Evolutionary conservation across 2,329 filamentous ascomycete species (phyloP).

Genomic region (Xylaria sp.): DNA sequence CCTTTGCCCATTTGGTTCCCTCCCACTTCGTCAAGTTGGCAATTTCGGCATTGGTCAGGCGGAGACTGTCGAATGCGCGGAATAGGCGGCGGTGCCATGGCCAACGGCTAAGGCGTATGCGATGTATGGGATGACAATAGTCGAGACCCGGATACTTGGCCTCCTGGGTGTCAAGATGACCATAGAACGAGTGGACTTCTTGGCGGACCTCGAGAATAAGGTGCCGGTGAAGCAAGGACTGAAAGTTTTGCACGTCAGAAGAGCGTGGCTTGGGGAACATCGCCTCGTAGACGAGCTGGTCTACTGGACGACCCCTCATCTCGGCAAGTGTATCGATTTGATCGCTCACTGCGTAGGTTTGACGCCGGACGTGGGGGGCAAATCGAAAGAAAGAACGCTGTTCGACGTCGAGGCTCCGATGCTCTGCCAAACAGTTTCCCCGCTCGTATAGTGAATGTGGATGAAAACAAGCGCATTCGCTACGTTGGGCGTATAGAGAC

Average conservation of each 20-base stretch:
- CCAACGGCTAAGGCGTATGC: slow-evolving; percentile 78
- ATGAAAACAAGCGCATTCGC: slow-evolving; percentile 1
- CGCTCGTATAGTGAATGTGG: not conserved
- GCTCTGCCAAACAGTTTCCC: not conserved
- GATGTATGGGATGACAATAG: slow-evolving; percentile 75
- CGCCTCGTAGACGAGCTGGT: slow-evolving; percentile 74
- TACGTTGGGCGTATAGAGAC: not conserved
- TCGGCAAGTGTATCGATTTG: slow-evolving; percentile 32
- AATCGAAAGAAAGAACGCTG: not conserved
- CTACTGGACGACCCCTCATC: slow-evolving; percentile 76
- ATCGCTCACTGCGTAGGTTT: not conserved
- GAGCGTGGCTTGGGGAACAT: slow-evolving; percentile 73
- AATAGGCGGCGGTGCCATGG: slow-evolving; percentile 79
- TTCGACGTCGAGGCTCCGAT: not conserved
- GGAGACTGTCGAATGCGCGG: slow-evolving; percentile 73
- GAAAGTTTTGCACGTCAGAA: slow-evolving; percentile 74
- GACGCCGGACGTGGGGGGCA: not conserved
- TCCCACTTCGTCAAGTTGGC: slow-evolving; percentile 79
- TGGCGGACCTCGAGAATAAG: slow-evolving; percentile 79
- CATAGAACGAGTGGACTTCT: slow-evolving; percentile 80
- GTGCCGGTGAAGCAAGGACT: slow-evolving; percentile 70
- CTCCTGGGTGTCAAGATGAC: slow-evolving; percentile 78
- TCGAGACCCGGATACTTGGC: slow-evolving; percentile 83
- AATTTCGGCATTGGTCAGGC: slow-evolving; percentile 73
- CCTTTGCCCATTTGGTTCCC: slow-evolving; percentile 81